Evolutionary conservation across 2,329 filamentous ascomycete species (phyloP).

Genomic region (Colletotrichum ledebouriae): DNA sequence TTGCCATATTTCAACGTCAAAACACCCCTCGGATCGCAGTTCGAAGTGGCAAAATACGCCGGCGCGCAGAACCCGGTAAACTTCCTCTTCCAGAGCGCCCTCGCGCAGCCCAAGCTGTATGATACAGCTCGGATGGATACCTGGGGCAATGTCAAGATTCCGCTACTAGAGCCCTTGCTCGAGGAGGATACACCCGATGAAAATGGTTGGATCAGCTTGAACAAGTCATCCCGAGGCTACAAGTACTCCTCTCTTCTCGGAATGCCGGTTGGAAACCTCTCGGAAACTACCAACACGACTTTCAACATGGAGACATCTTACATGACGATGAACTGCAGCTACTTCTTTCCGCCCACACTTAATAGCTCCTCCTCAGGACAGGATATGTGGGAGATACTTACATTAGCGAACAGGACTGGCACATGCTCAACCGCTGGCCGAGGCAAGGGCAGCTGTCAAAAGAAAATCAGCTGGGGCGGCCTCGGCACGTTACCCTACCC

Average conservation of each 20-base stretch:
- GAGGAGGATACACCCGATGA: background rate
- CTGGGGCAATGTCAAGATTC: slow-evolving; percentile 17
- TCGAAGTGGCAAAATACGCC: background rate
- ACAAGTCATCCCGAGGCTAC: background rate
- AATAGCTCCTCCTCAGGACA: background rate
- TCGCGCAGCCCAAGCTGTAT: slow-evolving; percentile 5
- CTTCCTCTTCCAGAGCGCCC: slow-evolving; percentile 7
- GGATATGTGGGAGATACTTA: background rate
- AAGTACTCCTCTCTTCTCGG: slow-evolving; percentile 5
- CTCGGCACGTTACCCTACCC: background rate
- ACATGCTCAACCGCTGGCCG: background rate
- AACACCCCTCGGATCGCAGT: background rate
- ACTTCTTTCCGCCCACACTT: background rate
- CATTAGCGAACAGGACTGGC: background rate
- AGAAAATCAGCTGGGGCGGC: background rate
- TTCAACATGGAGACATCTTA: slow-evolving; percentile 19
- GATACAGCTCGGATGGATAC: slow-evolving; percentile 1
- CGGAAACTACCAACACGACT: background rate
- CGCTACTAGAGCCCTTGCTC: slow-evolving; percentile 10
- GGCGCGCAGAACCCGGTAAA: slow-evolving; percentile 6
- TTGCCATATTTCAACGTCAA: slow-evolving; percentile 11
- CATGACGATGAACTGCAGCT: slow-evolving; percentile 3
- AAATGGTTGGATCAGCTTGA: slow-evolving; percentile 7
- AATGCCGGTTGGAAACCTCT: slow-evolving; percentile 10
- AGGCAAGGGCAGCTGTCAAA: background rate